Evolutionary conservation across 495 filamentous ascomycete genomes (phyloP).

Genomic region (Cercophora newfieldiana): DNA sequence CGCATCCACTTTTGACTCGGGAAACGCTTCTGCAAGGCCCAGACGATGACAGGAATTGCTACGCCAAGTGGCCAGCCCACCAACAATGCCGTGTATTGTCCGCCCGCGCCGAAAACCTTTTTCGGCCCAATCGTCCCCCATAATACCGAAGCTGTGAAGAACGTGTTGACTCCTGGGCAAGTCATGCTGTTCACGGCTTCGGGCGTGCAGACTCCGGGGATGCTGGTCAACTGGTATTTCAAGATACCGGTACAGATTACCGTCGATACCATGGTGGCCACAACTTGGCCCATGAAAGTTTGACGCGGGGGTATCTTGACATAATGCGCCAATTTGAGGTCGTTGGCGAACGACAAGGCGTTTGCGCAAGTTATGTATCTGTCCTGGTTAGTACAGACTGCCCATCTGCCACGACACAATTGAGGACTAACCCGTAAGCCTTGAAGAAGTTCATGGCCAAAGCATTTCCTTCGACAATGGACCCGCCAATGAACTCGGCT

Average conservation of each 20-base stretch:
- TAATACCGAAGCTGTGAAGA: conserved; percentile 42
- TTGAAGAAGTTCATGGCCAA: conserved; percentile 48
- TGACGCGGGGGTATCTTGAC: conserved; percentile 44
- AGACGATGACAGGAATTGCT: conserved; percentile 31
- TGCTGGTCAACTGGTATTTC: conserved; percentile 42
- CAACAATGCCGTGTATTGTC: conserved; percentile 39
- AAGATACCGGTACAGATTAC: conserved; percentile 36
- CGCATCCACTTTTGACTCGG: conserved; percentile 31
- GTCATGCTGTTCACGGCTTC: conserved; percentile 39
- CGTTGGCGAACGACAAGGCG: conserved; percentile 37
- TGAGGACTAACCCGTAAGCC: conserved; percentile 29
- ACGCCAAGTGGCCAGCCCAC: conserved; percentile 39
- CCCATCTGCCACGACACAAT: background rate
- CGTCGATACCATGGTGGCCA: conserved; percentile 37
- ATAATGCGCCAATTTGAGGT: conserved; percentile 45
- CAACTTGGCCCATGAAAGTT: conserved; percentile 40
- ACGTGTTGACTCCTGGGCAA: conserved; percentile 41
- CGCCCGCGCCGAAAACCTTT: conserved; percentile 38
- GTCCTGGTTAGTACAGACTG: background rate
- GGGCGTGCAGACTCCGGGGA: conserved; percentile 39
- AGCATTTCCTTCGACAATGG: conserved; percentile 35
- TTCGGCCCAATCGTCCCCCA: conserved; percentile 44
- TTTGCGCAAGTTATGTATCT: conserved; percentile 38
- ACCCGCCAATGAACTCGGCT: conserved; percentile 44
- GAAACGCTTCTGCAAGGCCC: conserved; percentile 25